phyloP scores from a whole-genome alignment of 2,329 filamentous ascomycete genomes.

The Zymoseptoria ardabiliae region DNA sequence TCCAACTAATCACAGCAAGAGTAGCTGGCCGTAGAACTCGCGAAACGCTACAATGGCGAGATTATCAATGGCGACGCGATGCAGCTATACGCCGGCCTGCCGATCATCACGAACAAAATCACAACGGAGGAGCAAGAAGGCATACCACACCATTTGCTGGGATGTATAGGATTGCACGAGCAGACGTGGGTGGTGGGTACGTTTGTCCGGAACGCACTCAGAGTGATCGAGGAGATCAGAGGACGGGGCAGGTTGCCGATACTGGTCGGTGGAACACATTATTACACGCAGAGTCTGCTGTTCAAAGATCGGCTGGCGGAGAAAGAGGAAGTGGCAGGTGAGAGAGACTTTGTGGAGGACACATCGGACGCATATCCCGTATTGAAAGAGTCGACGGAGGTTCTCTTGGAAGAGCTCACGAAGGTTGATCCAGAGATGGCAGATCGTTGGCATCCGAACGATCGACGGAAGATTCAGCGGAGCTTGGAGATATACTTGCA shows the following conservation, averaged over 20 bases:
- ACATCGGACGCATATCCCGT: constrained; percentile 53
- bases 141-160: constrained; percentile 81
- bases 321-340: constrained; percentile 31
- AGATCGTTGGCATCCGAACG: constrained; percentile 85
- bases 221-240: constrained; percentile 69
- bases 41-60: constrained; percentile 76
- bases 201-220: constrained; percentile 64
- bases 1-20: constrained; percentile 32
- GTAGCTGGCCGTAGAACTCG: constrained; percentile 83
- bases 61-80: constrained; percentile 97
- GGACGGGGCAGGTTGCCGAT: constrained; percentile 74
- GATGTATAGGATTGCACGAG: constrained; percentile 65
- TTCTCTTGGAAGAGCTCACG: constrained; percentile 63
- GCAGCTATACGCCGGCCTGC: constrained; percentile 89
- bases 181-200: constrained; percentile 75
- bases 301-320: constrained; percentile 65
- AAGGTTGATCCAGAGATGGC: constrained; percentile 88
- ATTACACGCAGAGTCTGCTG: constrained; percentile 83
- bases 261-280: constrained; percentile 88
- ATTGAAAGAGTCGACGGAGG: constrained; percentile 61
- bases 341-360: constrained; percentile 24
- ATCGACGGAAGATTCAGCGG: constrained; percentile 78
- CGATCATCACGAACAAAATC: constrained; percentile 94
- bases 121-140: constrained; percentile 64
- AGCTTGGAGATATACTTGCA: constrained; percentile 85